Evolutionary conservation across 2,329 filamentous ascomycete genomes (phyloP).

Genomic region (Cyclaneusma minus): DNA sequence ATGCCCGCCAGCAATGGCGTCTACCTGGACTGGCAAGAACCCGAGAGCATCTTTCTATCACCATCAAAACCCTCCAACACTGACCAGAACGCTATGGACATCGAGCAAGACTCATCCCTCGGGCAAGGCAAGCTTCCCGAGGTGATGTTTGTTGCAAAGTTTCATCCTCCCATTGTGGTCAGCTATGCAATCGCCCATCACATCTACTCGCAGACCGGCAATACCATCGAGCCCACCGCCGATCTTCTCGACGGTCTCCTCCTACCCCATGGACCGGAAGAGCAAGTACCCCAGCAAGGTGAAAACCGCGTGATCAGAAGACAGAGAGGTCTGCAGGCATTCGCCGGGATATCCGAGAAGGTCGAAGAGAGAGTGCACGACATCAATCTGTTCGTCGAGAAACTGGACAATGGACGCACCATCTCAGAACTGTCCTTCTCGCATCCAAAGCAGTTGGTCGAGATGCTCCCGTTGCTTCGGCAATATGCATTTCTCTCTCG

Average conservation of each 20-base stretch:
- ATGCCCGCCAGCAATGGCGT: conserved; percentile 18
- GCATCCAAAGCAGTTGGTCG: conserved; percentile 61
- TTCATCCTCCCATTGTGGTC: conserved; percentile 60
- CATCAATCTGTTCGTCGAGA: conserved; percentile 54
- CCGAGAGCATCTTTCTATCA: conserved; percentile 42
- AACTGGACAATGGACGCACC: conserved; percentile 53
- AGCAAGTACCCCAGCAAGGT: conserved; percentile 33
- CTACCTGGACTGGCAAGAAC: conserved; percentile 58
- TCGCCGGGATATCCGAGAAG: no score
- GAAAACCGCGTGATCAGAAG: conserved; percentile 40
- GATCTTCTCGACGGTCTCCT: conserved; percentile 35
- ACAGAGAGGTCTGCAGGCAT: conserved; percentile 29
- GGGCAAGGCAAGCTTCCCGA: conserved; percentile 42
- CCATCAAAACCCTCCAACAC: conserved; percentile 19
- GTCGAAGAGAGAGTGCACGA: conserved; percentile 26
- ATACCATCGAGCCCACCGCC: conserved; percentile 36
- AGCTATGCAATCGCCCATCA: conserved; percentile 47
- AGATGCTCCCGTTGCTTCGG: conserved; percentile 56
- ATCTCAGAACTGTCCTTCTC: conserved; percentile 58
- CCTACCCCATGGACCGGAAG: conserved; percentile 27
- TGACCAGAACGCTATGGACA: conserved; percentile 28
- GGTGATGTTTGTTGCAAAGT: conserved; percentile 58
- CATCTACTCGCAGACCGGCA: conserved; percentile 41
- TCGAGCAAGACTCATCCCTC: conserved; percentile 28
- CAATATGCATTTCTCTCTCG: conserved; percentile 60